A percentile compares a stretch with the other conserved stretches of the same genome.
Evolutionary conservation across 2,329 filamentous ascomycete genomes (phyloP).

Genomic region (Nigrospora oryzae): DNA sequence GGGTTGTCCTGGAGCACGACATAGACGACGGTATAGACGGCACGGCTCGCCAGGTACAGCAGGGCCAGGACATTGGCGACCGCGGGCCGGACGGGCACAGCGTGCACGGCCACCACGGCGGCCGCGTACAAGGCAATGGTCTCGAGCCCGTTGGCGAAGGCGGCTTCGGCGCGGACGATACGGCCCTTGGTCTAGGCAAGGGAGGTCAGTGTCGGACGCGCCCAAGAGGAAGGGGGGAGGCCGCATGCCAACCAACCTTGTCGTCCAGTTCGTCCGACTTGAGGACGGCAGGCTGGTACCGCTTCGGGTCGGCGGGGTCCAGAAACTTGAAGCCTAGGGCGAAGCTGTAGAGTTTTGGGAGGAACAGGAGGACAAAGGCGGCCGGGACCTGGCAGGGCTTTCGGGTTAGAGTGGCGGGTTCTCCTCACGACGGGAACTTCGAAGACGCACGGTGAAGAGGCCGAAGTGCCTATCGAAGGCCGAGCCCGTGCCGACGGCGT

Average conservation of each 20-base stretch:
- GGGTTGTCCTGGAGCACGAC: slow-evolving; percentile 8
- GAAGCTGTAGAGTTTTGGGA: slow-evolving; percentile 9
- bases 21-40: slow-evolving; percentile 8
- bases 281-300: slow-evolving; percentile 7
- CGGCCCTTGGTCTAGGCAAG: slow-evolving; percentile 4
- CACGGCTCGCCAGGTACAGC: slow-evolving; percentile 5
- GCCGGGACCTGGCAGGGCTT: slow-evolving; percentile 4
- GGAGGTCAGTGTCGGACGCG: neutral
- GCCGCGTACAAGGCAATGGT: slow-evolving; percentile 7
- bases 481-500: no score
- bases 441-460: slow-evolving; percentile 2
- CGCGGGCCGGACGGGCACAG: slow-evolving; percentile 1
- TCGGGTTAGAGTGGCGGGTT: neutral
- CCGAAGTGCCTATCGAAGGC: slow-evolving; percentile 4
- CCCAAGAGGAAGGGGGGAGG: neutral
- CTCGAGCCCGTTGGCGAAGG: slow-evolving; percentile 10
- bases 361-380: slow-evolving; percentile 8
- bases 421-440: no score
- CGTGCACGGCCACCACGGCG: slow-evolving; percentile 5
- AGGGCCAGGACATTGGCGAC: slow-evolving; percentile 5
- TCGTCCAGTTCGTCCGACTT: slow-evolving; percentile 7
- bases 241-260: neutral
- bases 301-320: slow-evolving; percentile 6
- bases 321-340: slow-evolving; percentile 5
- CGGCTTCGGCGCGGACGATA: slow-evolving; percentile 8